phyloP scores from a whole-genome alignment of 306 rosid genomes.

The Corylus avellana region DNA sequence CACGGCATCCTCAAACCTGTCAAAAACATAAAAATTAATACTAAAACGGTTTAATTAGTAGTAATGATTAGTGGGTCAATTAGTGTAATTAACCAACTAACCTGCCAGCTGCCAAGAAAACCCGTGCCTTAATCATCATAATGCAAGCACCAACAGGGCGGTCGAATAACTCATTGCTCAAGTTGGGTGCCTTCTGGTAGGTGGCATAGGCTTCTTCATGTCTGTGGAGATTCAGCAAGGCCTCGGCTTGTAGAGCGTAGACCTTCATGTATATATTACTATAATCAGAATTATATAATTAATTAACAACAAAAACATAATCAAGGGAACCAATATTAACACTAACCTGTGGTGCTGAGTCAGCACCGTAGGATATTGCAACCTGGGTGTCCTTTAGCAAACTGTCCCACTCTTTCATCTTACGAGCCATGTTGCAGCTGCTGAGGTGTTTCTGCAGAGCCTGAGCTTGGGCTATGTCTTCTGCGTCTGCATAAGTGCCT shows the following conservation, averaged over 20 bases:
- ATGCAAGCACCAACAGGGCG: conserved; percentile 48
- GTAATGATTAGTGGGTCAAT: too few relatives aligned
- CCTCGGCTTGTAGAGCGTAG: conserved; percentile 86
- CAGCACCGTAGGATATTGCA: conserved; percentile 69
- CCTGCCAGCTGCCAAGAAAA: conserved; percentile 85
- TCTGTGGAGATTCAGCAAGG: conserved; percentile 65
- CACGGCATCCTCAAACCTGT: conserved; percentile 87
- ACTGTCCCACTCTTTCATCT: conserved; percentile 61
- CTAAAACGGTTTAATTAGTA: too few relatives aligned
- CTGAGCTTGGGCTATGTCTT: conserved; percentile 48
- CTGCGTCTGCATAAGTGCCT: conserved; percentile 40
- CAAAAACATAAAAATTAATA: not conserved
- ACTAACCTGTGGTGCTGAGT: conserved; percentile 78
- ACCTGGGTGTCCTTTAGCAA: conserved; percentile 63
- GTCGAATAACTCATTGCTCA: conserved; percentile 61
- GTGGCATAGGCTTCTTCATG: conserved; percentile 72
- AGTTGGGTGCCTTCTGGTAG: conserved; percentile 60
- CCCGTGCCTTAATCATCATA: conserved; percentile 62
- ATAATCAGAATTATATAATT: not conserved
- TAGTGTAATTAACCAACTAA: conserved; percentile 25
- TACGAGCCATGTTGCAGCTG: conserved; percentile 62
- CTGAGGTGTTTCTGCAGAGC: conserved; percentile 59
- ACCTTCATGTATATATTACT: conserved; percentile 36
- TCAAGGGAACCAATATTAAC: not conserved
- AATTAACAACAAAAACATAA: too few relatives aligned